Evolutionary conservation across 1,284 basidiomycete species (phyloP).

Genomic region (Irpex sp.): DNA sequence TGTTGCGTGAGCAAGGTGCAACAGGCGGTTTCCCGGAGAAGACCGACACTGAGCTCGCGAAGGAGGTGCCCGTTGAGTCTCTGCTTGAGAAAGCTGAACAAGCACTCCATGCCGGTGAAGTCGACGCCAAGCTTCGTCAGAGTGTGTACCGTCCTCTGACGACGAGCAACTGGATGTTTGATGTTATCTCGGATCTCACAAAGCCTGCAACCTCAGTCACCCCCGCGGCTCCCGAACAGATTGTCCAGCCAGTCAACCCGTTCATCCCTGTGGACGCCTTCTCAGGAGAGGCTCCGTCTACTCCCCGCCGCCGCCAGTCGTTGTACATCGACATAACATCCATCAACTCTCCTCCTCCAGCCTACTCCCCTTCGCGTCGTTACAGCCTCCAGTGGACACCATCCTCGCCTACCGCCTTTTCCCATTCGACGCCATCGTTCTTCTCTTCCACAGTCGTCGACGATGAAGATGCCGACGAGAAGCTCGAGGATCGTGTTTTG

Average conservation of each 20-base stretch:
- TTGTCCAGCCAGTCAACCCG: constrained; percentile 29
- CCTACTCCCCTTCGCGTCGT: constrained; percentile 31
- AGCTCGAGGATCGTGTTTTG: constrained; percentile 20
- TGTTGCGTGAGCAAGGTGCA: constrained; percentile 45
- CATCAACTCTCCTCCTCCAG: constrained; percentile 22
- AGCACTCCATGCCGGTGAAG: constrained; percentile 24
- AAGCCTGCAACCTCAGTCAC: constrained; percentile 19
- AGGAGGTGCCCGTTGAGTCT: constrained; percentile 33
- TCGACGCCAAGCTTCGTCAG: constrained; percentile 22
- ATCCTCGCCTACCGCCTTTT: constrained; percentile 31
- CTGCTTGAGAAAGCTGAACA: constrained; percentile 36
- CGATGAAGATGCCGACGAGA: constrained; percentile 35
- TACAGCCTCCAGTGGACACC: constrained; percentile 65
- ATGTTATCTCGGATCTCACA: constrained; percentile 68
- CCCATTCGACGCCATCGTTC: constrained; percentile 31
- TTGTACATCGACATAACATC: constrained; percentile 30
- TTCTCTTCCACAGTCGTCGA: constrained; percentile 27
- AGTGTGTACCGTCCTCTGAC: constrained; percentile 36
- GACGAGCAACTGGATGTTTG: constrained; percentile 75
- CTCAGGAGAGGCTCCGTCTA: constrained; percentile 19
- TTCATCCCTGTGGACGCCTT: constrained; percentile 35
- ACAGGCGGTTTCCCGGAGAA: constrained; percentile 48
- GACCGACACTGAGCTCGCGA: constrained; percentile 20
- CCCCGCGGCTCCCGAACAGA: constrained; percentile 13
- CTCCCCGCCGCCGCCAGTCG: constrained; percentile 22